phyloP scores from a whole-genome alignment of 2,329 filamentous ascomycete genomes.

The Colletotrichum endophyticum region DNA sequence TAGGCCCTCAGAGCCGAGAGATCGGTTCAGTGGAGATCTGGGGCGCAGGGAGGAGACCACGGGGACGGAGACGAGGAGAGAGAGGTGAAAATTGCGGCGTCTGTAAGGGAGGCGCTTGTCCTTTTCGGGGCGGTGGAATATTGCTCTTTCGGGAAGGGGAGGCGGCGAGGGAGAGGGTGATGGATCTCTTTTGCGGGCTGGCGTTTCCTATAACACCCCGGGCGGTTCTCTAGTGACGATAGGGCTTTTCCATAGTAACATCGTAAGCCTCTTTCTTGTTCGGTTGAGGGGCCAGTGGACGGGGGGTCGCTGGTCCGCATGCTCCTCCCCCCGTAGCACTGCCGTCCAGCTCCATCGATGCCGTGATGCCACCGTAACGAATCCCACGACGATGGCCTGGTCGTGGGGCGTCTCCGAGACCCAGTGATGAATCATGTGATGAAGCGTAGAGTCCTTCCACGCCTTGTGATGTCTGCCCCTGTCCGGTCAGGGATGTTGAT shows the following conservation, averaged over 20 bases:
- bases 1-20: constrained; percentile 14
- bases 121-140: constrained; percentile 32
- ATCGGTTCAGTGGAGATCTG: background rate
- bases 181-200: background rate
- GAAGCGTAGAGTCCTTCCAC: background rate
- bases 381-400: background rate
- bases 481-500: background rate
- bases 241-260: background rate
- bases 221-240: constrained; percentile 9
- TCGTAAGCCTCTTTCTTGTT: background rate
- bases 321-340: background rate
- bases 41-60: background rate
- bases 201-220: background rate
- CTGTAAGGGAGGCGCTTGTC: constrained; percentile 30
- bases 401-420: background rate
- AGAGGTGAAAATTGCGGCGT: background rate
- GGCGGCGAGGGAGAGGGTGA: background rate
- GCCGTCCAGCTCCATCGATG: background rate
- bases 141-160: constrained; percentile 35
- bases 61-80: background rate
- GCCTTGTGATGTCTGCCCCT: background rate
- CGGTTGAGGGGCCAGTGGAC: background rate
- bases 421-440: constrained; percentile 19
- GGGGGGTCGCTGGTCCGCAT: background rate
- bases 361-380: background rate